Percentiles rank a stretch among this genome's conserved stretches.
phyloP scores from a whole-genome alignment of 352 stramenopile species.

The Pythium folliculosum region DNA sequence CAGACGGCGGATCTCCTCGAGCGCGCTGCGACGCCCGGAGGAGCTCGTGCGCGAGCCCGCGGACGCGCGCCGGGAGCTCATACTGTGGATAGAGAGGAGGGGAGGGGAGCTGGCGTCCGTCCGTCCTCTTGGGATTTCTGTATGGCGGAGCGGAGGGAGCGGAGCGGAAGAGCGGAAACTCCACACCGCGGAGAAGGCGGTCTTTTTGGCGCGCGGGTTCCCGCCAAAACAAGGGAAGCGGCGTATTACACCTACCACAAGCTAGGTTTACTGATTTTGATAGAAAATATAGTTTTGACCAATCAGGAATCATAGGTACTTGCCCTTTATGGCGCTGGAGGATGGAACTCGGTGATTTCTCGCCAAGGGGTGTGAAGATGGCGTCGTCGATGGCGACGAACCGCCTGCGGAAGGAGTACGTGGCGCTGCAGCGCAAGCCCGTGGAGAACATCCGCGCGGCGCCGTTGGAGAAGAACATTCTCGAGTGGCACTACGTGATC shows the following conservation, averaged over 20 bases:
- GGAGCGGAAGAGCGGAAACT: not conserved
- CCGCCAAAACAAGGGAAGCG: slow-evolving; percentile 24
- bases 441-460: slow-evolving; percentile 86
- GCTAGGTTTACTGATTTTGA: slow-evolving; percentile 5
- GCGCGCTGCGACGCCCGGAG: slow-evolving; percentile 40
- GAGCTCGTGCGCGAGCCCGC: slow-evolving; percentile 28
- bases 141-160: no score
- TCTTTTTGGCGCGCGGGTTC: slow-evolving; percentile 15
- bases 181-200: no score
- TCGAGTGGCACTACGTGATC: slow-evolving; percentile 97
- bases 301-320: slow-evolving; percentile 13
- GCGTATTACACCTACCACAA: slow-evolving; percentile 2
- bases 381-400: slow-evolving; percentile 82
- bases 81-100: slow-evolving; percentile 18
- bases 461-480: slow-evolving; percentile 92
- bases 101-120: not conserved
- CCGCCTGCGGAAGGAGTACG: slow-evolving; percentile 91
- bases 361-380: slow-evolving; percentile 33
- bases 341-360: not conserved
- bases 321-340: no score
- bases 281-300: slow-evolving; percentile 8
- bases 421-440: slow-evolving; percentile 84
- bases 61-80: slow-evolving; percentile 55
- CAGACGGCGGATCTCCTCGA: slow-evolving; percentile 80
- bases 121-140: no score